Conservation (phyloP, 1,139 yeast genomes). For the Pichia sp. region DNA sequence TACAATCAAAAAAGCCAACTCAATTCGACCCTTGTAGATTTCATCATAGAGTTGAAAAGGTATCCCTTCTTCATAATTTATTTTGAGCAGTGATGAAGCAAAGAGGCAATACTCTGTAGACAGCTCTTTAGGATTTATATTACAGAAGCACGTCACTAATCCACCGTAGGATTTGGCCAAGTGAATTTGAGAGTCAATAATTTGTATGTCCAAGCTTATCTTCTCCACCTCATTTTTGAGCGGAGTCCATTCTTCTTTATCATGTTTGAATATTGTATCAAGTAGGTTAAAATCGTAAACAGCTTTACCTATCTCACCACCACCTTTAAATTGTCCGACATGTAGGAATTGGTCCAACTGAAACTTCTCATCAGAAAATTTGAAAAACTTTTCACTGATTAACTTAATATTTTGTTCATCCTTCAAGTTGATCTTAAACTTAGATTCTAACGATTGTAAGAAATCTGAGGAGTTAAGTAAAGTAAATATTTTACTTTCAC, state of each 20-base stretch:
- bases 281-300: conserved; percentile 59
- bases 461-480: conserved; percentile 41
- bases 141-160: conserved; percentile 60
- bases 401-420: conserved; percentile 44
- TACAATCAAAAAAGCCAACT: conserved; percentile 62
- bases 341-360: conserved; percentile 48
- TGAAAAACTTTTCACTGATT: conserved; percentile 43
- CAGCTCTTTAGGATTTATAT: conserved; percentile 33
- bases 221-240: conserved; percentile 44
- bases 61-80: conserved; percentile 51
- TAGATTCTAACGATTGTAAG: conserved; percentile 33
- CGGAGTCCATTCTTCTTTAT: conserved; percentile 45
- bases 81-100: conserved; percentile 47
- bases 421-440: conserved; percentile 40
- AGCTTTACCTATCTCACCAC: conserved; percentile 43
- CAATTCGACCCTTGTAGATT: conserved; percentile 59
- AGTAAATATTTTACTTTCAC: conserved; percentile 41
- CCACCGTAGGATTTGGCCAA: conserved; percentile 79
- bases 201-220: conserved; percentile 30
- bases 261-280: conserved; percentile 52
- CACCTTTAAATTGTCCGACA: conserved; percentile 40
- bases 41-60: conserved; percentile 46
- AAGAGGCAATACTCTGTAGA: conserved; percentile 38
- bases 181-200: conserved; percentile 60
- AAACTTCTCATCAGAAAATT: conserved; percentile 42